A percentile compares a stretch with the other conserved stretches of the same genome.
Evolutionary conservation across 2,329 filamentous ascomycete genomes (phyloP).

Genomic region (Stagonosporopsis tanaceti): DNA sequence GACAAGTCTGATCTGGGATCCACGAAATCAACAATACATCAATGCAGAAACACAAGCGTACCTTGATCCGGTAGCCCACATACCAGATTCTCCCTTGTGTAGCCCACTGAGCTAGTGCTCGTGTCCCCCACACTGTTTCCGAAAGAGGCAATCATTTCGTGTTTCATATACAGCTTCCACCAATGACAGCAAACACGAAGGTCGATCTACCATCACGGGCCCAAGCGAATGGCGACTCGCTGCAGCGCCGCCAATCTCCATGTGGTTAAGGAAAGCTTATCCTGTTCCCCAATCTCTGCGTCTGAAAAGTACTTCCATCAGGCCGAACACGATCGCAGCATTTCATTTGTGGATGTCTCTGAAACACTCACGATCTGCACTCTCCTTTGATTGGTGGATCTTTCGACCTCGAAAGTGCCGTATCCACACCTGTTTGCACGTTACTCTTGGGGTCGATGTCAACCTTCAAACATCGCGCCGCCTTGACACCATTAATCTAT

Average conservation of each 20-base stretch:
- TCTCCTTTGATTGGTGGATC: neutral
- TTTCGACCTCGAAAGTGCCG: neutral
- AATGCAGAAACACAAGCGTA: too few relatives aligned
- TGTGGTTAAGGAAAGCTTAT: neutral
- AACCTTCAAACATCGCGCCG: neutral
- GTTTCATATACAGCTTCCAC: neutral
- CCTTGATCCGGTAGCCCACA: too few relatives aligned
- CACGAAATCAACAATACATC: too few relatives aligned
- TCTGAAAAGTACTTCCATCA: neutral
- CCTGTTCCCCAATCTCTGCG: neutral
- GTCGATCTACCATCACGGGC: neutral
- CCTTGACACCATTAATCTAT: neutral
- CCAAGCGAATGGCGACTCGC: neutral
- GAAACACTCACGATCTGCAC: neutral
- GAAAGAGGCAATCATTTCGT: too few relatives aligned
- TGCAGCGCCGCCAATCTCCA: neutral
- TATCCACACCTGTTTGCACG: neutral
- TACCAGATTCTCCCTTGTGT: too few relatives aligned
- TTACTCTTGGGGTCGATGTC: neutral
- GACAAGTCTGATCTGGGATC: too few relatives aligned
- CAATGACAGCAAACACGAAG: neutral
- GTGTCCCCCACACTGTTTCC: too few relatives aligned
- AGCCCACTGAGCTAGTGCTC: too few relatives aligned
- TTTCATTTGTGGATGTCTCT: neutral
- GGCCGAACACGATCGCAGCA: neutral